Evolutionary conservation across 768 basidiomycete species (phyloP), one percentile per base, ranked within the genome.

Genomic region (Rhizopogon rudus): DNA sequence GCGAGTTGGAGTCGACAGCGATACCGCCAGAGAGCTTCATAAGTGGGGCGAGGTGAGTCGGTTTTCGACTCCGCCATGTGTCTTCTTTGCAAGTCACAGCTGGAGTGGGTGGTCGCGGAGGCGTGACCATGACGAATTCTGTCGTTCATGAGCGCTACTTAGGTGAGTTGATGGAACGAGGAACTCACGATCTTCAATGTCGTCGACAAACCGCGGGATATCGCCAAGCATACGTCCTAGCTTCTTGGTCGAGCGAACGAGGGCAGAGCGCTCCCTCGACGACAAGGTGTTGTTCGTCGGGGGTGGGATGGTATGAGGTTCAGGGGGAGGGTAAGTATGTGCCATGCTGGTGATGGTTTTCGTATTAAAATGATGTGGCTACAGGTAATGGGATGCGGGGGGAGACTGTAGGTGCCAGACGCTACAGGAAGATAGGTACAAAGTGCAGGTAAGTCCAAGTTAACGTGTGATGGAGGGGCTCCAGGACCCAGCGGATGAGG

Each of bases 201-300:
- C 61, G 25, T 86, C 83, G 10, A 81, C 58, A 33, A 85, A 70
- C 55, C 78, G 81, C n/a, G 84, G 85, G 14, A 82, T 79, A 17
- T 75, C 71, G 12, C 85, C 85, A 10, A 87, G 69, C 10, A 87
- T 67, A 44, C 80, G 77, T 20, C 78, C 77, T 20, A 87, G 75
- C 69, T 86, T 87, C 61, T 76, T 80, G 20, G 82, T 78, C 25
- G 79, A 77, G 29, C 82, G 81, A 31, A 83, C 61, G 22, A 87
- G 76, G 52, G 80, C 80, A 8, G 73, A 64, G n/a, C 83, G 79
- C 65, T 85, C 80, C 22, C 74, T 62, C 1, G 74, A 58, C 6
- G 80, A 77, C 49, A 83, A 65, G 16, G 74, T 68, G 66, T 87
- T 86, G 14, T 73, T 78, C 22, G 85, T 87, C 0, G 83, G 82